Evolutionary conservation across 2,329 filamentous ascomycete genomes (phyloP).

Genomic region (Grosmannia huntii): DNA sequence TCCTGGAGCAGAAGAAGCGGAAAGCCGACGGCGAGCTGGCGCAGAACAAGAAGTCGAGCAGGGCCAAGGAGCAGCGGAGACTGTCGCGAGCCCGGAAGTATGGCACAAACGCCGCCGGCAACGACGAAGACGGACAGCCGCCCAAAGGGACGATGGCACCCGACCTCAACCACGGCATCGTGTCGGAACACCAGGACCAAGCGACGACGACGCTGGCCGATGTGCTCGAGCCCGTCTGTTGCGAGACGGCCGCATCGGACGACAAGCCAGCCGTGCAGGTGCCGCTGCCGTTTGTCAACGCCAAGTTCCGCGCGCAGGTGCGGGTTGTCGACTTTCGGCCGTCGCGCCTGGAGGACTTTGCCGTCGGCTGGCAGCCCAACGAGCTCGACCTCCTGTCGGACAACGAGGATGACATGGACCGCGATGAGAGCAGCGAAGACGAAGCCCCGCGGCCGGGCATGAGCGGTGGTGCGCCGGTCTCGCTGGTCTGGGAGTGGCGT

Average conservation of each 20-base stretch:
- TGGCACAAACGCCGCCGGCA: neutral
- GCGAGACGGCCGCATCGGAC: slow-evolving; percentile 19
- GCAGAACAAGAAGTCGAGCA: neutral
- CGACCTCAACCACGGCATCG: slow-evolving; percentile 16
- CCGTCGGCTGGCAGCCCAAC: slow-evolving; percentile 29
- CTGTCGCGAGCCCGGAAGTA: neutral
- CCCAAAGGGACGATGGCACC: neutral
- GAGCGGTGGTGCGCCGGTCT: slow-evolving; percentile 5
- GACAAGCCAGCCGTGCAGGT: slow-evolving; percentile 20
- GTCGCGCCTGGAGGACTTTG: slow-evolving; percentile 56
- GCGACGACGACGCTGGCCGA: slow-evolving; percentile 22
- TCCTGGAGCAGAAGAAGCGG: neutral
- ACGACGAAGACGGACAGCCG: neutral
- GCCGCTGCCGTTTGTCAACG: slow-evolving; percentile 60
- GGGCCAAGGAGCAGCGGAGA: neutral
- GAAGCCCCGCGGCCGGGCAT: slow-evolving; percentile 16
- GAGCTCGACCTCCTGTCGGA: slow-evolving; percentile 40
- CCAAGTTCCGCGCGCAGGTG: slow-evolving; percentile 54
- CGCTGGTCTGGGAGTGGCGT: slow-evolving; percentile 62
- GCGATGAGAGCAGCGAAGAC: slow-evolving; percentile 17
- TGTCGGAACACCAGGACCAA: slow-evolving; percentile 30
- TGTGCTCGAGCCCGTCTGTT: slow-evolving; percentile 24
- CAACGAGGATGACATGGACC: slow-evolving; percentile 18
- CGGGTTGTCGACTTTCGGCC: slow-evolving; percentile 79
- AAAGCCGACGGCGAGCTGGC: neutral